Conservation (phyloP, 2,329 filamentous ascomycete species). For the Fusarium sp. region DNA sequence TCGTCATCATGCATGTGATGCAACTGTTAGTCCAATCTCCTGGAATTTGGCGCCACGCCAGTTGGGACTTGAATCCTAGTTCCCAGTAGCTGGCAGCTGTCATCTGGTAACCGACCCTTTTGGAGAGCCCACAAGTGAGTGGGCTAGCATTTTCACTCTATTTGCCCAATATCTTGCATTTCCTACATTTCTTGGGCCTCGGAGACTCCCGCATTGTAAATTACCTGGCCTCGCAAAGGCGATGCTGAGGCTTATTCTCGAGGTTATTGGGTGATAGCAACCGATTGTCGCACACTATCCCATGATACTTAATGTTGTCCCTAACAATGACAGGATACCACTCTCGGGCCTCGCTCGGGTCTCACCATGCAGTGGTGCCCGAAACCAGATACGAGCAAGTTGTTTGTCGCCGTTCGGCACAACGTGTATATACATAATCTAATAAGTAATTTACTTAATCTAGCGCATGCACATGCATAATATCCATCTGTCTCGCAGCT, state of each 20-base stretch:
- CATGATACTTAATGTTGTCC: background rate
- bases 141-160: background rate
- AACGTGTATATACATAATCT: background rate
- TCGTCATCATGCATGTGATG: constrained; percentile 33
- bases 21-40: constrained; percentile 10
- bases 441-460: background rate
- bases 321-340: background rate
- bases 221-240: background rate
- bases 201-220: background rate
- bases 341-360: background rate
- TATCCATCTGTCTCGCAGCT: background rate
- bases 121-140: background rate
- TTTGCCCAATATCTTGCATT: background rate
- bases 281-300: background rate
- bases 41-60: constrained; percentile 15
- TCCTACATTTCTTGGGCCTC: background rate
- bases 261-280: background rate
- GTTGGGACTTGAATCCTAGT: constrained; percentile 1
- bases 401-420: background rate
- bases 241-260: background rate
- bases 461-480: background rate
- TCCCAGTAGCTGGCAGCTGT: background rate
- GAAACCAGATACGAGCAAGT: background rate
- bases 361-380: constrained; percentile 1
- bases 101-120: background rate